These are phyloP conservation scores for Pythium angustatum DNA, from an alignment of 352 stramenopile genomes.

Conservation along the genomic window DNA sequence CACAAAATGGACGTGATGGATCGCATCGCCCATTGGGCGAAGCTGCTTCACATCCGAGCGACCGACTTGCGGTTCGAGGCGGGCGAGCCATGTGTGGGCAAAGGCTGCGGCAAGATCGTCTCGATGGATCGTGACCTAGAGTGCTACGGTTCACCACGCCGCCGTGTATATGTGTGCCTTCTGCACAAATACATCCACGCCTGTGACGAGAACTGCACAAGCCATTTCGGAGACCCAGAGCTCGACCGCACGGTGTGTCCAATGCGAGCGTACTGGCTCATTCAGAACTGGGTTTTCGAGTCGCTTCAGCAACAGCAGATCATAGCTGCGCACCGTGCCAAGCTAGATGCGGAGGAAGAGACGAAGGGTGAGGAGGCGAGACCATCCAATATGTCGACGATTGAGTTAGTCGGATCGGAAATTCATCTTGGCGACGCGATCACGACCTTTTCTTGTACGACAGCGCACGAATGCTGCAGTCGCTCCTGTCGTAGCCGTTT, in stretches of 20 bases:
- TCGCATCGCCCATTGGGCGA: slow-evolving; percentile 70
- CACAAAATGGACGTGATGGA: slow-evolving; percentile 89
- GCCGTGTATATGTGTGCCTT: slow-evolving; percentile 76
- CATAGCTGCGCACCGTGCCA: slow-evolving; percentile 11
- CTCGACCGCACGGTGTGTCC: slow-evolving; percentile 65
- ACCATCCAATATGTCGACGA: slow-evolving; percentile 9
- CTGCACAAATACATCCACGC: slow-evolving; percentile 84
- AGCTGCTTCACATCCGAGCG: slow-evolving; percentile 56
- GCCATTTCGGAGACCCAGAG: slow-evolving; percentile 52
- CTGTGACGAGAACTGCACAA: slow-evolving; percentile 75
- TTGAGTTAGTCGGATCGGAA: slow-evolving; percentile 42
- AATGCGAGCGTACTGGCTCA: slow-evolving; percentile 74
- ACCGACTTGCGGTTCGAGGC: slow-evolving; percentile 76
- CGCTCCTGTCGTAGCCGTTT: slow-evolving; percentile 41
- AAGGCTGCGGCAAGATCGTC: slow-evolving; percentile 76
- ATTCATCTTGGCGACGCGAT: slow-evolving; percentile 65
- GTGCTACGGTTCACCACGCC: slow-evolving; percentile 63
- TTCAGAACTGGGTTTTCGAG: slow-evolving; percentile 83
- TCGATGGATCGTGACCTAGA: slow-evolving; percentile 80
- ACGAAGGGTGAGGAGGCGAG: slow-evolving; percentile 28
- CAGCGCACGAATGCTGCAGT: slow-evolving; percentile 42
- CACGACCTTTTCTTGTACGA: slow-evolving; percentile 55
- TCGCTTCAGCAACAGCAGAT: slow-evolving; percentile 42
- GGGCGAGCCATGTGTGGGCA: slow-evolving; percentile 56
- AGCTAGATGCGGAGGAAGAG: slow-evolving; percentile 21